Conservation (phyloP, 352 stramenopile genomes). For the Phytophthora tentaculata region DNA sequence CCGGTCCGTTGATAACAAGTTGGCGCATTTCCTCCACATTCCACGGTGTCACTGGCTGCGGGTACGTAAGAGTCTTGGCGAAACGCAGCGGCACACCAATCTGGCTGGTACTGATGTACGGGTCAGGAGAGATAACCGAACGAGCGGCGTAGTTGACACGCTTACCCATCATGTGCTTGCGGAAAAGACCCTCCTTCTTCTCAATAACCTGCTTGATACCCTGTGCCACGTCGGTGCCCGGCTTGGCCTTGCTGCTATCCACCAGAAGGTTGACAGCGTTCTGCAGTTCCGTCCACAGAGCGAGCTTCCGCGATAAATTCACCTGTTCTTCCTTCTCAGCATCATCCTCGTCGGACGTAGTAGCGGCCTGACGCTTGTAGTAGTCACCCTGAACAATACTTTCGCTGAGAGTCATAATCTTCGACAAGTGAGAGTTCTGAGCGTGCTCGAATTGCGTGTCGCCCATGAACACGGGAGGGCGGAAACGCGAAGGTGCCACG, state of each 20-base stretch:
- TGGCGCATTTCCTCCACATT: conserved; percentile 98
- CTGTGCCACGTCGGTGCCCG: conserved; percentile 67
- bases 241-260: conserved; percentile 81
- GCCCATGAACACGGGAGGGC: conserved; percentile 96
- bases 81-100: conserved; percentile 99
- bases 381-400: conserved; percentile 84
- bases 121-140: conserved; percentile 99
- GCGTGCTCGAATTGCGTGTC: conserved; percentile 98
- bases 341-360: conserved; percentile 64
- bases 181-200: conserved; percentile 99
- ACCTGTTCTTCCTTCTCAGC: conserved; percentile 60
- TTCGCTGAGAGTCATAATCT: conserved; percentile 95
- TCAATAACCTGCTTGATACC: conserved; percentile 99
- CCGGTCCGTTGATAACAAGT: conserved; percentile 96
- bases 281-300: conserved; percentile 98
- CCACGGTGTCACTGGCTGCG: conserved; percentile 97
- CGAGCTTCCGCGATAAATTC: conserved; percentile 92
- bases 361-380: conserved; percentile 57
- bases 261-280: conserved; percentile 88
- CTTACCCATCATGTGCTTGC: conserved; percentile 99
- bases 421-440: conserved; percentile 96
- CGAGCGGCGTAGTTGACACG: conserved; percentile 99
- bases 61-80: conserved; percentile 98
- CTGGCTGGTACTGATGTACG: conserved; percentile 99
- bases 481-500: conserved; percentile 97